Evolutionary conservation across 805 yeast species (phyloP).

Genomic region (Wickerhamiella musiphila): DNA sequence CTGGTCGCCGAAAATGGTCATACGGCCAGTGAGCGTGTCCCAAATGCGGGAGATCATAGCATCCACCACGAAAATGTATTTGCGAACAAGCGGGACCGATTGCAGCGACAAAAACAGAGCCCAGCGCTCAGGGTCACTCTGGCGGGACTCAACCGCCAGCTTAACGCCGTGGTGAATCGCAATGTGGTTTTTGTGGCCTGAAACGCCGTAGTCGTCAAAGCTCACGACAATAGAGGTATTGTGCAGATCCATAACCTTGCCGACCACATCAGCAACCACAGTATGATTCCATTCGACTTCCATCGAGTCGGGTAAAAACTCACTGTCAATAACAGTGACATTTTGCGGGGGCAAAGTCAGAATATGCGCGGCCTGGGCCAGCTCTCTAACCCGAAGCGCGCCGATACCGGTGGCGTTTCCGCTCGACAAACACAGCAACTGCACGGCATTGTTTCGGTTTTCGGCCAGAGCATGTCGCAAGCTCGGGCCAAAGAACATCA

Average conservation of each 20-base stretch:
- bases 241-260: constrained; percentile 15
- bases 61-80: constrained; percentile 23
- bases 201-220: constrained; percentile 70
- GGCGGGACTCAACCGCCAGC: constrained; percentile 2
- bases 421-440: constrained; percentile 51
- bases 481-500: constrained; percentile 88
- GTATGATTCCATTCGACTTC: constrained; percentile 41
- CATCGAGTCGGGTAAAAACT: constrained; percentile 53
- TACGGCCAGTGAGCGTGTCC: constrained; percentile 4
- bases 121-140: constrained; percentile 4
- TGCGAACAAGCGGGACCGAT: constrained; percentile 22
- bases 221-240: constrained; percentile 37
- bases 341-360: constrained; percentile 29
- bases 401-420: constrained; percentile 75
- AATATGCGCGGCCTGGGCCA: constrained; percentile 34
- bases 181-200: constrained; percentile 71
- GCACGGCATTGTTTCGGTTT: constrained; percentile 32
- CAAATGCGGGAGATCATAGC: constrained; percentile 15
- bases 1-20: constrained; percentile 9
- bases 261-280: constrained; percentile 25
- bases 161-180: neutral
- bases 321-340: constrained; percentile 31
- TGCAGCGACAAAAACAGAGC: constrained; percentile 19
- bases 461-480: constrained; percentile 34
- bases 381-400: constrained; percentile 38